These are phyloP conservation scores for Macrolepiota fuliginosa DNA, from an alignment of 768 basidiomycete genomes.

Conservation along the genomic window DNA sequence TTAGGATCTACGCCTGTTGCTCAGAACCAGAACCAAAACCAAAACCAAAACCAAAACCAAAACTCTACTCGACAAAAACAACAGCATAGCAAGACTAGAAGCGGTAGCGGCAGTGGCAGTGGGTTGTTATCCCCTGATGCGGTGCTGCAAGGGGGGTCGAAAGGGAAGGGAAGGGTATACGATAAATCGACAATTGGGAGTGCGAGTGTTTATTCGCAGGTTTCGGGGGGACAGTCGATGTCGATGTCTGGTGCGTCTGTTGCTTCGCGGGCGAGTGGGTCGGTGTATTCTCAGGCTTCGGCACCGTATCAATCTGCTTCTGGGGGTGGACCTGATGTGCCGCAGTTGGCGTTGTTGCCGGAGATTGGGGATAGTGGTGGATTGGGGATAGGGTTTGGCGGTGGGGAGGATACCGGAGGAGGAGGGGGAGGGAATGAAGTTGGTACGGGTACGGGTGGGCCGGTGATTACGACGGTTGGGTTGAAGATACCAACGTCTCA, in stretches of 20 bases:
- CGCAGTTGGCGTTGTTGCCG: not conserved
- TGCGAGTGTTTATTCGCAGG: not conserved
- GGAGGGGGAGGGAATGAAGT: not conserved
- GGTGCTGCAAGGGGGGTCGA: not conserved
- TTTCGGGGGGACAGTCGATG: too few species aligned
- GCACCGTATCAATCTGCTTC: not conserved
- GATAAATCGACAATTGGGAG: not conserved
- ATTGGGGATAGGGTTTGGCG: not conserved
- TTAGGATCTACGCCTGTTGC: not conserved
- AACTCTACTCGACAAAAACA: not conserved
- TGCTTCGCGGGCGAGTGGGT: not conserved
- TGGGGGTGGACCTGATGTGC: not conserved
- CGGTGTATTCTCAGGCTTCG: not conserved
- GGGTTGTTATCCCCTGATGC: not conserved
- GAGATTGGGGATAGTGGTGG: not conserved
- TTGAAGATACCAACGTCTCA: constrained; percentile 7
- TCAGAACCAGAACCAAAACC: too few species aligned
- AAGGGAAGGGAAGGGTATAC: not conserved
- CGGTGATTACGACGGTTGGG: not conserved
- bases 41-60: too few species aligned
- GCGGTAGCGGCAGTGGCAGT: not conserved
- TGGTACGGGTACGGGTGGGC: not conserved
- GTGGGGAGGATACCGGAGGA: too few species aligned
- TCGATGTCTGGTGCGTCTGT: not conserved
- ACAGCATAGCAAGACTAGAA: not conserved